Base-by-base conservation (phyloP, 106 monocot species). In the Alisma plantagoaquatica region DNA sequence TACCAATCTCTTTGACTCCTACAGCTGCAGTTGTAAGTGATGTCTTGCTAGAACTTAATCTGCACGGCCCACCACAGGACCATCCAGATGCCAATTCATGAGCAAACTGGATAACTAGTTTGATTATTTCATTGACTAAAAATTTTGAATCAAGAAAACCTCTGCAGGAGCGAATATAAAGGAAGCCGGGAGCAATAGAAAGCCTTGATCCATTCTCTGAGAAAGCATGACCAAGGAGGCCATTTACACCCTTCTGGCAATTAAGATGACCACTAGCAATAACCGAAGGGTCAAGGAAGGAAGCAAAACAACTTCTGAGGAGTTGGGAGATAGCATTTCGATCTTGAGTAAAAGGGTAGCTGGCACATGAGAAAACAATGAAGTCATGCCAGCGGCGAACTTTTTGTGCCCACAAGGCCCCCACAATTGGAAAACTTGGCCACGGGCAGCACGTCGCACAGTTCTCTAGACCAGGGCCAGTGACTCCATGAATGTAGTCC, bases 371-470 rank as follows among this genome's bases (percentile, higher is more conserved):
- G 17, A 84, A 56, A 33, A 88, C 66, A 6, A 96, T 77, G 63
- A 88, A 96, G 68, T 96, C 75, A 44, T 84, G 84, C 94, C 94
- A 96, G 57, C 87, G 68, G 12, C 65, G 64, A 15, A 78, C 94
- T 61, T 96, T 96, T 49, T 88, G 88, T 21, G 75, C 58, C 84
- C 94, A 96, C 14, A 96, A 42, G 17, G 88, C 83, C 15, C 81
- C 94, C 26, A 96, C 70, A 41, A 88, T 73, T 46, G 84, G 84
- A 83, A 96, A 88, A 81, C 81, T 75, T 10, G 84, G 88, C 80
- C 77, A 88, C 14, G 87, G 56, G 49, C 75, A 78, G 18, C 77
- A 75, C 10, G 68, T 52, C 2, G 94, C 77, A 57, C 94, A 88
- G 43, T 75, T 96, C 57, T 96, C 94, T 27, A 88, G 43, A 3